Percentiles rank a stretch among this genome's conserved stretches.
Conservation (phyloP, 164 flowering plant species). For the Tetracentron sinense region DNA sequence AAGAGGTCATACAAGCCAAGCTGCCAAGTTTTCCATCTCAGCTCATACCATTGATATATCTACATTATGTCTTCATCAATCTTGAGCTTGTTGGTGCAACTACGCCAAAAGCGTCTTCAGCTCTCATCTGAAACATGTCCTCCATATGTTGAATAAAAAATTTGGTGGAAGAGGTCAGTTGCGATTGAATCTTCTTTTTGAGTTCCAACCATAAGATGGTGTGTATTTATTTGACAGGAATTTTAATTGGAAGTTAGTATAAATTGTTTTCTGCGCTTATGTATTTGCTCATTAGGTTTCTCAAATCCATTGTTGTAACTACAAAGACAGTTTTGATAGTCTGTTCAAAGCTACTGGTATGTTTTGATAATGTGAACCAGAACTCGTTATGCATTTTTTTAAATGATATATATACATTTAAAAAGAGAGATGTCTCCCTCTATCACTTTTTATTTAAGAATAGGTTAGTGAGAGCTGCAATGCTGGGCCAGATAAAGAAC, state of each 20-base stretch:
- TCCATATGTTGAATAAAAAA: background rate
- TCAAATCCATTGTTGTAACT: background rate
- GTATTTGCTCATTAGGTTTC: background rate
- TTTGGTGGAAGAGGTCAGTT: background rate
- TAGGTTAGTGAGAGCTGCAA: no score
- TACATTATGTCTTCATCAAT: background rate
- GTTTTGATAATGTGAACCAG: no score
- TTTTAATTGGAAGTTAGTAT: background rate
- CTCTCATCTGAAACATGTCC: constrained; percentile 1
- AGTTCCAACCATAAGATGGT: background rate
- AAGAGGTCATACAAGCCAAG: constrained; percentile 56
- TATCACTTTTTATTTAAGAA: no score
- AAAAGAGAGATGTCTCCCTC: no score
- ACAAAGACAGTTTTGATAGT: background rate
- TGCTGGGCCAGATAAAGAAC: no score
- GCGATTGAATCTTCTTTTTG: background rate
- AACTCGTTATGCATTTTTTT: background rate
- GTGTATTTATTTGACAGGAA: no score
- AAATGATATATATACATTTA: no score
- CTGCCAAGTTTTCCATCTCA: constrained; percentile 90
- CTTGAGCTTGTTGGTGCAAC: background rate
- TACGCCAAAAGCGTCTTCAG: background rate
- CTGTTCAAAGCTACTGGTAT: background rate
- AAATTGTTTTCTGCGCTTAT: background rate
- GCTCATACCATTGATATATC: constrained; percentile 41